Base-by-base conservation (phyloP, 1,139 yeast genomes). In the Kodamaea sp. region DNA sequence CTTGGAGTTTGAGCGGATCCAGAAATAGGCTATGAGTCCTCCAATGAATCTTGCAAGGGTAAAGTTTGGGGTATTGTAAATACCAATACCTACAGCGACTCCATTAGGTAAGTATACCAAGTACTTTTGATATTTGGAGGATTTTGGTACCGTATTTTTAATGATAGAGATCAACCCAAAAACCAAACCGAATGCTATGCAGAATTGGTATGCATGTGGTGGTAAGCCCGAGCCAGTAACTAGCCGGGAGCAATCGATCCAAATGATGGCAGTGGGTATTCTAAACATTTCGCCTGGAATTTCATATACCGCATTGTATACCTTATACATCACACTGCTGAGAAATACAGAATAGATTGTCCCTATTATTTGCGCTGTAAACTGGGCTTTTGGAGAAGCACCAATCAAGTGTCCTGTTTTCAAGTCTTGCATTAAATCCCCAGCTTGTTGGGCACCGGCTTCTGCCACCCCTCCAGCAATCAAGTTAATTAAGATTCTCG, bases 381-480 rank as follows among this genome's bases (percentile, higher is more conserved):
- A 90, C 60, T 92, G 98, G 2, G 96, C 96, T 40, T 73, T 74
- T 15, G 97, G 97, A 0, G 96, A 84, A 0, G 97, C 97, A 8
- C 95, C 96, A 4, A 92, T 55, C 32, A 92, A 60, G 59, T 87
- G 95, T 0, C 98, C 97, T 0, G 98, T 90, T 57, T 92, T 92
- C 48, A 90, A 70, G 60, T 92, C 98, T 66, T 92, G 97, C 96
- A 90, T 87, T 53, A 92, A 69, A 61, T 92, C 98, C 11, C 98
- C 98, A 1, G 97, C 97, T 60, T 92, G 98, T 60, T 92, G 97
- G 2, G 98, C 97, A 6, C 98, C 97, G 1, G 98, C 97, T 61
- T 92, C 98, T 1, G 97, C 95, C 22, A 92, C 82, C 6, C 96
- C 97, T 11, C 98, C 98, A 3, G 97, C 96, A 3, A 92, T 83